Base-by-base conservation (phyloP, 2,329 filamentous ascomycete genomes). In the Mycogone perniciosa region DNA sequence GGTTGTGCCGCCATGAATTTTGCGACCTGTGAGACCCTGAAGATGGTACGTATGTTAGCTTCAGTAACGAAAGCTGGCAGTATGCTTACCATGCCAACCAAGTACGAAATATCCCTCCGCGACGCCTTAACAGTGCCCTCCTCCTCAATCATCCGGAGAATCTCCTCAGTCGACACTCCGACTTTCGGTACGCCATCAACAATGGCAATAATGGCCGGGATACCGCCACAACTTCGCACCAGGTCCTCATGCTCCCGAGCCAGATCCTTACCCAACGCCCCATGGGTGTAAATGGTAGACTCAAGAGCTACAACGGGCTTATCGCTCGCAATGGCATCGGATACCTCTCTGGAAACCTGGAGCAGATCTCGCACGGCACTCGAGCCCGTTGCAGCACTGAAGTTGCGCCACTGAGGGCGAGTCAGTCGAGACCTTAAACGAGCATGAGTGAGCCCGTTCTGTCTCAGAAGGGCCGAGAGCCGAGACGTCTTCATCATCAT, bases 231-330 rank as follows among this genome's bases (percentile, higher is more conserved):
- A 38, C 77, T 74, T 42, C 93, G 86, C 45, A 97, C 87, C 38
- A 95, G 77, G 9, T 84, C 82, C 63, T 96, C 89, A 53, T 97
- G 80, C 67, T 97, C 89, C 46, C 95, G 78, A 43, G 85, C 79
- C 20, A 81, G 71, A 42, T 79, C 76, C 33, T 82, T 80, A n/a
- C 89, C 88, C 10, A 99, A 76, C 26, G 86, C 84, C 38, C 90
- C 91, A 70, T 99, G 93, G 1, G 93, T 99, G 69, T 99, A 97
- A 60, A 99, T 97, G 4, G 93, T 96, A 2, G 89, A 90, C 69
- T 99, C 93, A 4, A 99, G 77, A 11, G 92, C 93, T 8, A 99
- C 91, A 4, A 99, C 85, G 1, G 93, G 92, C 61, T 82, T 84
- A 51, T 84, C 83, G 9, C 81, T 79, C 39, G 81, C 75, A 44